A percentile compares a stretch with the other conserved stretches of the same genome.
Conservation (phyloP, 257 asterid genomes). For the Przewalskia tangutica region DNA sequence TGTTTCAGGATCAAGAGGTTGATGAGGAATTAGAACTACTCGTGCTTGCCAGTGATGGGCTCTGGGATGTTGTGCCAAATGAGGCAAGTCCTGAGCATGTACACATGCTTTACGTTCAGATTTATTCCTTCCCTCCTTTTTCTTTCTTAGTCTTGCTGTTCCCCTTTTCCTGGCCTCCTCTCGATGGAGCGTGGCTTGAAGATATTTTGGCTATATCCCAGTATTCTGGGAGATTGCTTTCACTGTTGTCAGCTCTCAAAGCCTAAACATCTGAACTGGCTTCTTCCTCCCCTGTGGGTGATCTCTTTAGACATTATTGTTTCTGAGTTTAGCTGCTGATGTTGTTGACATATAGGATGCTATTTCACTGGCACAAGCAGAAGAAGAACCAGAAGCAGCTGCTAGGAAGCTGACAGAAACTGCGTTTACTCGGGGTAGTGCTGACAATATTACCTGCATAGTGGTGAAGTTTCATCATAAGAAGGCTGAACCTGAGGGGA, state of each 20-base stretch:
- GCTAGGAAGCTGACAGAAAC: slow-evolving; percentile 90
- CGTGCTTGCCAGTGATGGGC: slow-evolving; percentile 93
- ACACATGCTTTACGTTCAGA: background rate
- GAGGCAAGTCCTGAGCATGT: slow-evolving; percentile 3
- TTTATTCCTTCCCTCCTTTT: background rate
- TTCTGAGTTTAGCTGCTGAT: background rate
- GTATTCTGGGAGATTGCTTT: background rate
- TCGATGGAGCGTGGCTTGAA: background rate
- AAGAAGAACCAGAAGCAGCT: slow-evolving; percentile 79
- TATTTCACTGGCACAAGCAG: slow-evolving; percentile 58
- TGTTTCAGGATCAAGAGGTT: slow-evolving; percentile 66
- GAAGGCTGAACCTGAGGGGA: slow-evolving; percentile 22
- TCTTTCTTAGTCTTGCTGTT: background rate
- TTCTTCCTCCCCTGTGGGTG: background rate
- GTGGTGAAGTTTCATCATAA: slow-evolving; percentile 76
- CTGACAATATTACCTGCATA: slow-evolving; percentile 94
- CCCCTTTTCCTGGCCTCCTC: background rate
- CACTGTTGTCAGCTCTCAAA: background rate
- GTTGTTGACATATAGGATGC: slow-evolving; percentile 57
- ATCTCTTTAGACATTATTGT: background rate
- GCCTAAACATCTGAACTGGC: background rate
- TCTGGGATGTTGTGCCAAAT: slow-evolving; percentile 76
- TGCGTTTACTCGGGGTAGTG: slow-evolving; percentile 91
- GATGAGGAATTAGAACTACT: slow-evolving; percentile 79
- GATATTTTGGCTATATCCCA: background rate